Conservation (phyloP, 2,329 filamentous ascomycete species). For the Dothidotthia symphoricarpi region DNA sequence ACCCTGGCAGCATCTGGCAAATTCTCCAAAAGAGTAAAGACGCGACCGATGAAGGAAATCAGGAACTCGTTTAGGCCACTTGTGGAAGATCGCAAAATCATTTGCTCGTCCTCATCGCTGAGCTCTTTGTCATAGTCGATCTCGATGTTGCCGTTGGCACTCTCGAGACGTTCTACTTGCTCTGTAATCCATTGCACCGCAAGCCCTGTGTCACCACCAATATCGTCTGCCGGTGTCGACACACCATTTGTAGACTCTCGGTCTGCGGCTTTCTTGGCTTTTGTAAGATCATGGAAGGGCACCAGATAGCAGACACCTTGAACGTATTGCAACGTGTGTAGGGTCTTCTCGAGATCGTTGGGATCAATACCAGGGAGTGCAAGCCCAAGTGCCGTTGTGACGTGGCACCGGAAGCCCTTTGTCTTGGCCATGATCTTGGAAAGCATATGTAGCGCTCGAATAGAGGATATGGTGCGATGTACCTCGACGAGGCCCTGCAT, state of each 20-base stretch:
- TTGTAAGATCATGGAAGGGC: slow-evolving; percentile 79
- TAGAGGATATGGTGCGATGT: slow-evolving; percentile 89
- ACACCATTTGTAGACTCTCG: slow-evolving; percentile 23
- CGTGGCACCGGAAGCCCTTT: slow-evolving; percentile 94
- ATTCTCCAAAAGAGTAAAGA: slow-evolving; percentile 94
- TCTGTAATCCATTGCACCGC: slow-evolving; percentile 92
- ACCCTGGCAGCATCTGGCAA: slow-evolving; percentile 86
- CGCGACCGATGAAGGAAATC: slow-evolving; percentile 83
- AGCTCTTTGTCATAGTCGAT: slow-evolving; percentile 83
- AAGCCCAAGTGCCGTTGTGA: slow-evolving; percentile 89
- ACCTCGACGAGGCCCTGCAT: slow-evolving; percentile 96
- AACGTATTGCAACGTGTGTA: slow-evolving; percentile 91
- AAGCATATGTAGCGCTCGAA: slow-evolving; percentile 88
- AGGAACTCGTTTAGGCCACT: slow-evolving; percentile 92
- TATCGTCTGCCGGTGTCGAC: slow-evolving; percentile 35
- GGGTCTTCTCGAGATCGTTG: slow-evolving; percentile 94
- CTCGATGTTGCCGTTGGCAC: slow-evolving; percentile 77
- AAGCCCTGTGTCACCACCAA: slow-evolving; percentile 50
- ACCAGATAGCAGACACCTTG: slow-evolving; percentile 96
- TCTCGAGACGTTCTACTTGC: slow-evolving; percentile 91
- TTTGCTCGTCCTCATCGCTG: slow-evolving; percentile 79
- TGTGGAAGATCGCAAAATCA: slow-evolving; percentile 88
- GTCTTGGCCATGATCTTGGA: slow-evolving; percentile 87
- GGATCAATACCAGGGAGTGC: slow-evolving; percentile 94
- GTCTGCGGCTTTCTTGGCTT: slow-evolving; percentile 44